A percentile compares a stretch with the other conserved stretches of the same genome.
Evolutionary conservation across 2,329 filamentous ascomycete genomes (phyloP).

Genomic region (Penicillium freii): DNA sequence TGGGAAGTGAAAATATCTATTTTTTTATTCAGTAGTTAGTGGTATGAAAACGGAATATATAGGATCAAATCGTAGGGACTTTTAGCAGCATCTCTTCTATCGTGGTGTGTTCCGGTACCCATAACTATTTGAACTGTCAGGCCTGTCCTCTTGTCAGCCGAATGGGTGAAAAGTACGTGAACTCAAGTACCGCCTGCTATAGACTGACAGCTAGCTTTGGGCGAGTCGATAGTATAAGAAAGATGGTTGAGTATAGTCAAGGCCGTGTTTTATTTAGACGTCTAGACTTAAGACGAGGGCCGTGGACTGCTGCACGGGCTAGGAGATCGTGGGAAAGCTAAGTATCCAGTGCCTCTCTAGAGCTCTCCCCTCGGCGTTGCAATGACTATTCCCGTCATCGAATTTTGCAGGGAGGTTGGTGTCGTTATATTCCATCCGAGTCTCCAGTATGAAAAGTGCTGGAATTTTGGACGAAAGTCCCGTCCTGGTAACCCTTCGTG

Average conservation of each 20-base stretch:
- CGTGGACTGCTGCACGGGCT: neutral
- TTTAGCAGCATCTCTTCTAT: neutral
- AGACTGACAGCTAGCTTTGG: constrained; percentile 71
- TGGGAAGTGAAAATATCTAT: neutral
- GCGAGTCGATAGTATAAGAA: constrained; percentile 74
- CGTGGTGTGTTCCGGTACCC: constrained; percentile 45
- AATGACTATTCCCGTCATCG: neutral
- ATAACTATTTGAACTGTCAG: constrained; percentile 67
- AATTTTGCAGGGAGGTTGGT: neutral
- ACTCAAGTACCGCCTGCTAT: constrained; percentile 80
- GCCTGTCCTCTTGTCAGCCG: constrained; percentile 19
- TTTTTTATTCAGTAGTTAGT: neutral
- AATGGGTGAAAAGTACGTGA: constrained; percentile 56
- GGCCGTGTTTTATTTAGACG: neutral
- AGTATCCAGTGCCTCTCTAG: neutral
- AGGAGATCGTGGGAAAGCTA: neutral
- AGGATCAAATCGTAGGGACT: neutral
- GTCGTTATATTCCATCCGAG: neutral
- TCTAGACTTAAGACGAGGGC: too few relatives aligned
- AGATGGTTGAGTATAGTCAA: constrained; percentile 60
- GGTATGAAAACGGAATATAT: neutral
- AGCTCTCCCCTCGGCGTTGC: neutral
- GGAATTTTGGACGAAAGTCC: neutral
- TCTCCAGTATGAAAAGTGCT: neutral
- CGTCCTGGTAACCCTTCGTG: neutral